A percentile compares a stretch with the other conserved stretches of the same genome.
Evolutionary conservation across 768 basidiomycete genomes (phyloP).

Genomic region (Boletus patriciae): DNA sequence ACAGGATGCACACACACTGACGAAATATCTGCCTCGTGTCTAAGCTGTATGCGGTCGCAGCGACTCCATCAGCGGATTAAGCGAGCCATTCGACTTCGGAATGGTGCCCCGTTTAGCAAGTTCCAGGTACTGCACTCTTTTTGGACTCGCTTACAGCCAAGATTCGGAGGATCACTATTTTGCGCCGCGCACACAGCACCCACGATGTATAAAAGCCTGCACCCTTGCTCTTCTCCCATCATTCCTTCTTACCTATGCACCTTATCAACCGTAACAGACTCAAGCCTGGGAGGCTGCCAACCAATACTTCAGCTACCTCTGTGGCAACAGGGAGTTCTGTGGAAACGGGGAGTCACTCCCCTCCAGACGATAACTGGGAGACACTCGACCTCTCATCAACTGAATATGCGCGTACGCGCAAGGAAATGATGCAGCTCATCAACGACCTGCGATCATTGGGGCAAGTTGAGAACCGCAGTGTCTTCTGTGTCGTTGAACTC

Average conservation of each 20-base stretch:
- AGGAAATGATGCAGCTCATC: slow-evolving; percentile 40
- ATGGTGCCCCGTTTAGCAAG: no score
- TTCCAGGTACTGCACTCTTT: no score
- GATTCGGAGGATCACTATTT: background rate
- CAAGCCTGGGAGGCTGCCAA: background rate
- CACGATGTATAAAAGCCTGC: slow-evolving; percentile 12
- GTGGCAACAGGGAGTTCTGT: background rate
- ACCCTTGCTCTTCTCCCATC: background rate
- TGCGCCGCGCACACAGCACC: background rate
- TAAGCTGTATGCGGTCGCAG: background rate
- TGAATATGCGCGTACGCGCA: slow-evolving; percentile 42
- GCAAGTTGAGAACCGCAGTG: slow-evolving; percentile 19
- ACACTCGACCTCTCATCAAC: slow-evolving; percentile 28
- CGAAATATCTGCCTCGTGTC: slow-evolving; percentile 1
- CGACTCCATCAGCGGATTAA: no score
- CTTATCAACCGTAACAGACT: background rate
- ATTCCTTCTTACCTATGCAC: slow-evolving; percentile 5
- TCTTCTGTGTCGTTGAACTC: background rate
- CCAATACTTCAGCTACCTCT: background rate
- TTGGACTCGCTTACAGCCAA: no score
- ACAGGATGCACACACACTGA: background rate
- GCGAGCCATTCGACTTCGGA: no score
- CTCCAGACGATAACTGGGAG: slow-evolving; percentile 15
- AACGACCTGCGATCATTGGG: slow-evolving; percentile 43
- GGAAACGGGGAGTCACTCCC: background rate